Evolutionary conservation across 176 grass and related monocot genomes (phyloP), one percentile per base, ranked within the genome.

Genomic region (Aegilops speltoides): DNA sequence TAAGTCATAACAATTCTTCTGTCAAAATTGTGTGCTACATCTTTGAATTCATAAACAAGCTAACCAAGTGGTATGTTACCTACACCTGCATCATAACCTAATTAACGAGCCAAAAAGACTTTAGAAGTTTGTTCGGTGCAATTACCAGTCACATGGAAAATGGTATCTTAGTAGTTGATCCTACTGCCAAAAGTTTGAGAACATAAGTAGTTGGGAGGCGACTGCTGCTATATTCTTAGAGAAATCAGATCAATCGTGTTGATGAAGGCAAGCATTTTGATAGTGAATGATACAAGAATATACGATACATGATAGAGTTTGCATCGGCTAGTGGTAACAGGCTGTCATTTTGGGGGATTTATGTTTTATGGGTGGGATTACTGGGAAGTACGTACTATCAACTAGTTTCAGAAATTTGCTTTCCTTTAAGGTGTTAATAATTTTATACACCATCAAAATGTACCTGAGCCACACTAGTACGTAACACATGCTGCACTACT

Each of bases 141-240:
- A 66, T 31, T 66, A 81, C 24, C 29, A 45, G 66, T 80, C 79
- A 66, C 38, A 63, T 61, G 78, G 28, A 6, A 28, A 80, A 80
- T 46, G 36, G 37, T 29, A 41, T 31, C 36, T 1, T 79, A 79
- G 32, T 65, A 24, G 61, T 23, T 3, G 78, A 20, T 20, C 23
- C 24, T 40, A 25, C 10, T 28, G 61, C 61, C 78, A 5, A 29
- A 64, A 80, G 8, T 16, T 43, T 65, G 10, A 64, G 62, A 45
- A 28, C 10, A 80, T 17, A 80, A 65, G 32, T 66, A 80, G 14
- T 75, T 50, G 41, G 23, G 72, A 75, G 12, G 13, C 3, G 16
- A 28, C 46, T 29, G 72, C 16, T 23, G 7, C 48, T 52, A 15
- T 43, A 11, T 41, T 38, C 38, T 40, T 40, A 10, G 38, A 40